These are phyloP conservation scores for Lactarius akahatsu DNA, from an alignment of 768 basidiomycete species.

Conservation along the genomic window DNA sequence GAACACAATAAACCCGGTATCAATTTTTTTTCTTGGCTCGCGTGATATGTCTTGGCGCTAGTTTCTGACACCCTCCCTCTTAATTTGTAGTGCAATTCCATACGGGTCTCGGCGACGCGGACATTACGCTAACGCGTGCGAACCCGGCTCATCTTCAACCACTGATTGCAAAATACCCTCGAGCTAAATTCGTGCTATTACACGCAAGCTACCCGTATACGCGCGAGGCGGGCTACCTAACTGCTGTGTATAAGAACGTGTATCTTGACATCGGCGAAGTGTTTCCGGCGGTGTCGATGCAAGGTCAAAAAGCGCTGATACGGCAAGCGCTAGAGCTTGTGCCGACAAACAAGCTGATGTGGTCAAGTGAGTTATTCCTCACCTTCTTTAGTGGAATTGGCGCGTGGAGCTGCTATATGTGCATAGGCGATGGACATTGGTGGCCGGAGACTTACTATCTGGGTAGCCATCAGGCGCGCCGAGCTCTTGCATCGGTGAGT, in stretches of 20 bases:
- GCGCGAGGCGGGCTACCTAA: constrained; percentile 74
- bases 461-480: constrained; percentile 60
- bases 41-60: background rate
- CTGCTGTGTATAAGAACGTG: constrained; percentile 69
- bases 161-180: constrained; percentile 60
- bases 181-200: constrained; percentile 63
- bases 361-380: constrained; percentile 58
- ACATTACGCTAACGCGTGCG: constrained; percentile 55
- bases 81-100: constrained; percentile 70
- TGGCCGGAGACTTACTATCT: constrained; percentile 80
- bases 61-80: background rate
- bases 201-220: constrained; percentile 80
- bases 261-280: constrained; percentile 81
- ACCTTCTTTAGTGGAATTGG: background rate
- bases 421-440: constrained; percentile 61
- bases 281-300: constrained; percentile 62
- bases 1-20: constrained; percentile 58
- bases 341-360: constrained; percentile 78
- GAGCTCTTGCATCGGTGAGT: constrained; percentile 56
- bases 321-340: constrained; percentile 66
- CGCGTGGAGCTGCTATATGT: constrained; percentile 13
- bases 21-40: background rate
- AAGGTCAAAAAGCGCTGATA: constrained; percentile 60
- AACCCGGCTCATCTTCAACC: constrained; percentile 69
- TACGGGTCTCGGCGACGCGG: constrained; percentile 76